phyloP scores from a whole-genome alignment of 352 stramenopile genomes.

The Globisporangium takayamanum region DNA sequence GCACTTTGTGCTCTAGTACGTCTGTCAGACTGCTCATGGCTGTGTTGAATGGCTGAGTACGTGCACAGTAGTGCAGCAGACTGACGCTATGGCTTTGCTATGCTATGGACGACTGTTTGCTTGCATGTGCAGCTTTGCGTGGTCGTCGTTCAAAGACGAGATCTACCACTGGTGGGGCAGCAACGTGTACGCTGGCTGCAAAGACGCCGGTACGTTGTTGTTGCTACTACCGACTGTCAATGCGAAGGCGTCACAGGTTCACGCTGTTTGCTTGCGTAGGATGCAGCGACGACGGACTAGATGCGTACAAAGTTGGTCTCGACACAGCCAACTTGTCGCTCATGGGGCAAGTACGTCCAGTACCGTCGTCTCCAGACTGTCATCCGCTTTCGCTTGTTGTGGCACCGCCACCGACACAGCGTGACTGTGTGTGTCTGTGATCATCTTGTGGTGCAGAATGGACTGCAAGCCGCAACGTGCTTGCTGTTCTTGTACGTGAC shows the following conservation, averaged over 20 bases:
- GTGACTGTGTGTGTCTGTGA: neutral
- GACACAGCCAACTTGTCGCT: constrained; percentile 52
- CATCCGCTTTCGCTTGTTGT: neutral
- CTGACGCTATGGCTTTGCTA: neutral
- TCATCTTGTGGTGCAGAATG: constrained; percentile 30
- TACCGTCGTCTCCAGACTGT: neutral
- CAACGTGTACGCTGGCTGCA: constrained; percentile 67
- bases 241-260: neutral
- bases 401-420: neutral
- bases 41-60: neutral
- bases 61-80: neutral
- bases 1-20: constrained; percentile 63
- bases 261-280: constrained; percentile 11
- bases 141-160: constrained; percentile 66
- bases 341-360: constrained; percentile 31
- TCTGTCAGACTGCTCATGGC: neutral
- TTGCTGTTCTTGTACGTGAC: constrained; percentile 50
- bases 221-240: neutral
- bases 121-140: constrained; percentile 40
- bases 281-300: constrained; percentile 26
- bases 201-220: constrained; percentile 21
- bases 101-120: neutral
- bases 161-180: constrained; percentile 70
- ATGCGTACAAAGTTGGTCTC: constrained; percentile 46
- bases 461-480: constrained; percentile 43